These are phyloP conservation scores for Fusarium chlamydosporum DNA, from an alignment of 2,329 filamentous ascomycete genomes.

Conservation along the genomic window DNA sequence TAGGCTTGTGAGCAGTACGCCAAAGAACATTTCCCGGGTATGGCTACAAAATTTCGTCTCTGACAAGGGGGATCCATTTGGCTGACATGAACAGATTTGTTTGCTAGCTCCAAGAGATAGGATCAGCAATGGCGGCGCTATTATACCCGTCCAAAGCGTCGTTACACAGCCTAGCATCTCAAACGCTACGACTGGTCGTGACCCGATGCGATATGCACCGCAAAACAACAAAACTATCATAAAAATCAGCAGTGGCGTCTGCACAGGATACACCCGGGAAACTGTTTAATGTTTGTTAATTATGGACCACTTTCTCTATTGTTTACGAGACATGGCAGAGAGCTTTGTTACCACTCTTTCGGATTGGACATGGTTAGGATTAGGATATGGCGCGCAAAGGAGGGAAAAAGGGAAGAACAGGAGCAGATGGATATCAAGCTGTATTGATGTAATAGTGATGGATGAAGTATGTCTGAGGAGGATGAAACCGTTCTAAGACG, in stretches of 20 bases:
- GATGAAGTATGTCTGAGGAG: conserved; percentile 29
- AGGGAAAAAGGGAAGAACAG: conserved; percentile 36
- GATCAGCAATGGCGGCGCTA: not conserved
- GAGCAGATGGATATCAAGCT: conserved; percentile 10
- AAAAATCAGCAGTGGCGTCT: conserved; percentile 42
- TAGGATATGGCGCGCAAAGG: conserved; percentile 38
- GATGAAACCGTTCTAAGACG: conserved; percentile 38
- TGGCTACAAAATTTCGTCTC: conserved; percentile 48
- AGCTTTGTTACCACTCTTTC: conserved; percentile 42
- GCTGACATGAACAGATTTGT: conserved; percentile 58
- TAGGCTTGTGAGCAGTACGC: conserved; percentile 81
- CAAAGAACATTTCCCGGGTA: conserved; percentile 88
- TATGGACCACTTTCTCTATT: conserved; percentile 28
- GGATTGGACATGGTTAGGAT: conserved; percentile 39
- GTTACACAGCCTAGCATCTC: not conserved
- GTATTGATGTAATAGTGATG: conserved; percentile 43
- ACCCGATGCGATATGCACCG: not conserved
- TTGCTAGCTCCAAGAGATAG: conserved; percentile 58
- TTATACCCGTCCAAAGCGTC: not conserved
- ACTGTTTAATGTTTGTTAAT: conserved; percentile 48
- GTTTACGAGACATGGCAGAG: conserved; percentile 39
- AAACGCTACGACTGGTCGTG: not conserved
- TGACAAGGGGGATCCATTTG: conserved; percentile 41
- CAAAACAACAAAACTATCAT: conserved; percentile 37
- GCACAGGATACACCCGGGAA: conserved; percentile 37